phyloP scores from a whole-genome alignment of 2,329 filamentous ascomycete species.

The Tolypocladium amazonense region DNA sequence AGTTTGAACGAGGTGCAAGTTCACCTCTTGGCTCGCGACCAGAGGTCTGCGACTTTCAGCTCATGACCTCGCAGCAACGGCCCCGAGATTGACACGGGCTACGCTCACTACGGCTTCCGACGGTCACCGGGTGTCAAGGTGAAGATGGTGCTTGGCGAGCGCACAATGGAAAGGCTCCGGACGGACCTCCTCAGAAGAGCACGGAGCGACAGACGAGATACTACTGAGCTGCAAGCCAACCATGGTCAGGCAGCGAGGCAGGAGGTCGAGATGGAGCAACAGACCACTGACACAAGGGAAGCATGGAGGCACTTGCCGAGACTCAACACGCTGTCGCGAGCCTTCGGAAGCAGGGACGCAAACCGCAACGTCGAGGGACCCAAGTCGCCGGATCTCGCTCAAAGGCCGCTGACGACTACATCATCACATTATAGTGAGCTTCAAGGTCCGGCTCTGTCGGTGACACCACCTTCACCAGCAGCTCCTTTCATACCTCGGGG shows the following conservation, averaged over 20 bases:
- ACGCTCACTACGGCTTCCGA: not conserved
- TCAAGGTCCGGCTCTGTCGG: not conserved
- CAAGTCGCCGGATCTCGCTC: slow-evolving; percentile 31
- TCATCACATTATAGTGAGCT: not conserved
- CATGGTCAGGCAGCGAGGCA: not conserved
- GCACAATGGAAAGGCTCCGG: slow-evolving; percentile 20
- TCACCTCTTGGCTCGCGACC: not conserved
- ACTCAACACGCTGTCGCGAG: slow-evolving; percentile 8
- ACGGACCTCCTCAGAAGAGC: slow-evolving; percentile 21
- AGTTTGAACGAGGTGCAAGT: not conserved
- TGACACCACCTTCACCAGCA: not conserved
- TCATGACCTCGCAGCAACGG: not conserved
- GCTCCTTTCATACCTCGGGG: not conserved
- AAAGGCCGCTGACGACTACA: not conserved
- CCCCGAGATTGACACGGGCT: not conserved
- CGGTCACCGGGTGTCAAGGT: not conserved
- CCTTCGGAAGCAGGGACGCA: slow-evolving; percentile 2
- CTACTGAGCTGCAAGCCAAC: not conserved
- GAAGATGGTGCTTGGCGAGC: slow-evolving; percentile 10
- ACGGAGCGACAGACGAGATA: slow-evolving; percentile 13
- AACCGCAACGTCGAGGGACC: slow-evolving; percentile 22
- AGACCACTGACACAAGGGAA: not conserved
- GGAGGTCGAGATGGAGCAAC: not conserved
- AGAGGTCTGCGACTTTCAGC: not conserved
- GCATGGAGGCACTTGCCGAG: not conserved